Evolutionary conservation across 1,139 yeast species (phyloP), one percentile per base, ranked within the genome.

Genomic region (Zhuliangozyma parablackwelliae): DNA sequence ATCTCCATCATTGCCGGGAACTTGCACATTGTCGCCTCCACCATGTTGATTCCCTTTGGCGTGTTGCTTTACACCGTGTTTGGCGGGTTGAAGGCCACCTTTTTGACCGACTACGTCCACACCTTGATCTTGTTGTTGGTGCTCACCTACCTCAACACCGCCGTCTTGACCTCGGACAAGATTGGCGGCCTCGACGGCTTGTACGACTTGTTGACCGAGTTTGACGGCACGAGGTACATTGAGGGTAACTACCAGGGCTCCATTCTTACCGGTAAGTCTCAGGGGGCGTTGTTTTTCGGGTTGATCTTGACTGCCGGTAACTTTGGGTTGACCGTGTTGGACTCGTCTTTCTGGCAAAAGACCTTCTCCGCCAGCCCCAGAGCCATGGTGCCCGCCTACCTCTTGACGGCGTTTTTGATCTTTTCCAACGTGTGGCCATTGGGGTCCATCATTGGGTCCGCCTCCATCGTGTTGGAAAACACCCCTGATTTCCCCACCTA

Each of bases 21-120:
- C 36, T 45, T 63, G 32, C 60, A 64, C 35, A 53, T 57, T 34
- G 65, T 53, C 28, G 65, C 65, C 8, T 51, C 59, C 32, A 55
- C 63, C 8, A 50, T 61, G 56, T 51, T 64, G 35, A 58, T 63
- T 35, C 68, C 68, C n/a, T 59, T 63, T 44, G 67, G 68, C 5
- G 69, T 64, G 11, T 43, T 63, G 28, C 40, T 59, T 28, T 63
- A 63, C 44, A 65, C 72, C 3, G 51, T 61, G n/a, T 59, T 63
- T 39, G 72, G 71, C 21, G 72, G 72, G 2, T 54, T 67, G 39
- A 64, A 62, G 41, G 65, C 72, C 10, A 66, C 72, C 2, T 66
- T 65, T 38, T 55, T 63, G 32, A 63, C 69, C 20, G 69, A 63
- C 42, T 63, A 51, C 40, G 59, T 59, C 7, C 69, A 63, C 36